Percentiles rank a stretch among this genome's conserved stretches.
Evolutionary conservation across 371 early-diverging fungal genomes (phyloP).

Genomic region (Synchytrium microbalum): DNA sequence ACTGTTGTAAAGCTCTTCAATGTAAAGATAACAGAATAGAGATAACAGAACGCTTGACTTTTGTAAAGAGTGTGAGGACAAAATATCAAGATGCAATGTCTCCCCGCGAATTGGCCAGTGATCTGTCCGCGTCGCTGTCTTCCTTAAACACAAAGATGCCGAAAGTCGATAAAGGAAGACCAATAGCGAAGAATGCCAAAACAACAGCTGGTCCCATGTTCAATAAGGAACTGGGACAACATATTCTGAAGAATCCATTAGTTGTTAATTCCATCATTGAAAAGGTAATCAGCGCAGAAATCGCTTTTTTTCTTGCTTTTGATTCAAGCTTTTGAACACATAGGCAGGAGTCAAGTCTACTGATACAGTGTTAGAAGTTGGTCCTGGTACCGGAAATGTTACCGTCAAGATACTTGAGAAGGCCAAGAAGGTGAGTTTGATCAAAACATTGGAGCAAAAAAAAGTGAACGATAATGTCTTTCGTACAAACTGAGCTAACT

Average conservation of each 20-base stretch:
- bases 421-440: conserved; percentile 74
- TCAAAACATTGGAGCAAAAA: neutral
- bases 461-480: neutral
- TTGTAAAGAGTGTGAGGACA: neutral
- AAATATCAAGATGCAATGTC: neutral
- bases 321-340: neutral
- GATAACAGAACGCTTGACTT: neutral
- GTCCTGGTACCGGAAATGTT: conserved; percentile 99
- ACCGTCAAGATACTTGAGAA: conserved; percentile 92
- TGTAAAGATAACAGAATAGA: neutral
- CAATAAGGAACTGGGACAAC: conserved; percentile 98
- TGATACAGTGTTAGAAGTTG: conserved; percentile 97
- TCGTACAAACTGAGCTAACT: neutral
- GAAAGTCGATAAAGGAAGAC: neutral
- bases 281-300: conserved; percentile 53
- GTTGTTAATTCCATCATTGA: conserved; percentile 97
- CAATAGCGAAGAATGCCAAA: neutral
- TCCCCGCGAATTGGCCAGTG: neutral
- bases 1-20: conserved; percentile 3
- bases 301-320: neutral
- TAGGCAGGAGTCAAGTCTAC: conserved; percentile 85
- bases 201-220: conserved; percentile 67
- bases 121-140: neutral
- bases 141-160: conserved; percentile 5
- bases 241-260: conserved; percentile 98